Percentiles rank a stretch among this genome's conserved stretches.
Evolutionary conservation across 164 flowering plant genomes (phyloP).

Genomic region (Platanus orientalis): DNA sequence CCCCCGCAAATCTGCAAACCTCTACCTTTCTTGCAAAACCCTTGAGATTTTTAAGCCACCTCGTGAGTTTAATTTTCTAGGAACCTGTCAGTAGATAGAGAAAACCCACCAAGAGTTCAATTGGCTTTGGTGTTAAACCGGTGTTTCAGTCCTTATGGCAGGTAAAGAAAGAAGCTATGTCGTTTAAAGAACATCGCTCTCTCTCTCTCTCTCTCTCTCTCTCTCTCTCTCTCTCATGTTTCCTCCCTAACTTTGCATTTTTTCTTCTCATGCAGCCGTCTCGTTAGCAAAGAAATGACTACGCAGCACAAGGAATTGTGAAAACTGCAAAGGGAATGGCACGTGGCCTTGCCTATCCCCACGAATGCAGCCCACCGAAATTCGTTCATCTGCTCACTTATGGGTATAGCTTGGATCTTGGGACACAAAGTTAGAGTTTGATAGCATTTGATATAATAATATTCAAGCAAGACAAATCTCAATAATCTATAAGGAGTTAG

Average conservation of each 20-base stretch:
- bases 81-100: slow-evolving; percentile 38
- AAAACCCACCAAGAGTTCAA: slow-evolving; percentile 29
- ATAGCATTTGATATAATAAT: too few relatives aligned
- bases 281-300: too few relatives aligned
- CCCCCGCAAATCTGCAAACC: slow-evolving; percentile 44
- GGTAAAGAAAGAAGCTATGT: slow-evolving; percentile 59
- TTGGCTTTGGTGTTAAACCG: slow-evolving; percentile 37
- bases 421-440: too few relatives aligned
- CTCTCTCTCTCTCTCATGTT: too few relatives aligned
- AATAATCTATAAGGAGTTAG: too few relatives aligned
- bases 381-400: too few relatives aligned
- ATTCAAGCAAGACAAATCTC: too few relatives aligned
- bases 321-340: neutral
- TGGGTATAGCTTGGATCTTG: too few relatives aligned
- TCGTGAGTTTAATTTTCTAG: slow-evolving; percentile 25
- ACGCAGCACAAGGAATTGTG: too few relatives aligned
- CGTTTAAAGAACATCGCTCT: slow-evolving; percentile 55
- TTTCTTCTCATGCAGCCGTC: too few relatives aligned
- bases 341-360: neutral
- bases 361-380: neutral
- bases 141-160: slow-evolving; percentile 39
- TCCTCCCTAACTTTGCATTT: too few relatives aligned
- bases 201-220: too few relatives aligned
- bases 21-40: slow-evolving; percentile 31
- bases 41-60: slow-evolving; percentile 25